Conservation (phyloP, 176 grass and related monocot genomes). For the Luzula sylvatica region DNA sequence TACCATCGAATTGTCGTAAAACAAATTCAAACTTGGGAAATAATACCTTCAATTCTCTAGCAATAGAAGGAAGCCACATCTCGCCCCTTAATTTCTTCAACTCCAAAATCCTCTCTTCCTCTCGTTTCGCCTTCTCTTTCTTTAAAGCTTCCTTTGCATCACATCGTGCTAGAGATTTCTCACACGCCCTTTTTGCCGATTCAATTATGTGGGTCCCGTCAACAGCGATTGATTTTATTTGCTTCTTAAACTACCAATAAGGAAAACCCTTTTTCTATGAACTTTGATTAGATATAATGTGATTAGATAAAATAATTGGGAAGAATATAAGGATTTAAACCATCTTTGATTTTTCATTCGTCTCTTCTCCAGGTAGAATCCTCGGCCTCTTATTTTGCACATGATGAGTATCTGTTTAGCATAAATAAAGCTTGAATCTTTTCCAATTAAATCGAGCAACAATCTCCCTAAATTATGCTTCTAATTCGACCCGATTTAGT, state of each 20-base stretch:
- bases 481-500: too few species aligned
- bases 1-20: neutral
- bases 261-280: too few species aligned
- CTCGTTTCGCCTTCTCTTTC: constrained; percentile 57
- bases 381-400: constrained; percentile 62
- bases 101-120: constrained; percentile 66
- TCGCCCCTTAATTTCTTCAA: constrained; percentile 83
- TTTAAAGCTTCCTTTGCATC: constrained; percentile 61
- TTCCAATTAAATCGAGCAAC: neutral
- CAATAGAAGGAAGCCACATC: constrained; percentile 97
- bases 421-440: constrained; percentile 20
- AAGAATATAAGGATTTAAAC: constrained; percentile 16
- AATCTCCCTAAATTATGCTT: too few species aligned
- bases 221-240: constrained; percentile 54
- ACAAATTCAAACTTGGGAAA: neutral
- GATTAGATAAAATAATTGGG: constrained; percentile 1
- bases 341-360: constrained; percentile 89
- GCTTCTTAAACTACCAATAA: constrained; percentile 61
- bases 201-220: constrained; percentile 56
- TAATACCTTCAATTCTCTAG: constrained; percentile 61
- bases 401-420: constrained; percentile 41
- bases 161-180: constrained; percentile 52
- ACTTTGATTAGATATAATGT: too few species aligned
- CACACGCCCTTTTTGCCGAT: constrained; percentile 46
- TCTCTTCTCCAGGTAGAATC: constrained; percentile 50